Evolutionary conservation across 208 protist species (phyloP).

Genomic region (Leptomonas pyrrhocoris): DNA sequence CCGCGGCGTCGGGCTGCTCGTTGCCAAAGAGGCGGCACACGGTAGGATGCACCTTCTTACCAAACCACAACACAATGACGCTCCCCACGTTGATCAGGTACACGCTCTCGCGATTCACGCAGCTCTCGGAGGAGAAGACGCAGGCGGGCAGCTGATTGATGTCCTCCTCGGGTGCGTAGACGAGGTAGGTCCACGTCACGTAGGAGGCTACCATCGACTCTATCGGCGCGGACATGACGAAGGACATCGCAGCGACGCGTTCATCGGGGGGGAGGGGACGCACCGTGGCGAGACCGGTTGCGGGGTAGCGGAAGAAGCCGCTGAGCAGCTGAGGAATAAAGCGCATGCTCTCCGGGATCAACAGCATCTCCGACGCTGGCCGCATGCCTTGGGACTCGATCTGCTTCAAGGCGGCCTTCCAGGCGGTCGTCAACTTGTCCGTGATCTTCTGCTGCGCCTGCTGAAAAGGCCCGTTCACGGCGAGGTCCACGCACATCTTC

Average conservation of each 20-base stretch:
- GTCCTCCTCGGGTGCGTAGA: constrained; percentile 63
- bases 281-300: constrained; percentile 51
- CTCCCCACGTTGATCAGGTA: constrained; percentile 65
- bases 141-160: constrained; percentile 52
- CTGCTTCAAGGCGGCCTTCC: constrained; percentile 49
- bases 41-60: constrained; percentile 43
- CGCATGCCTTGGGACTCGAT: constrained; percentile 52
- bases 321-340: constrained; percentile 83
- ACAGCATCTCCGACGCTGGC: constrained; percentile 43
- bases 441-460: constrained; percentile 69
- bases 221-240: constrained; percentile 68
- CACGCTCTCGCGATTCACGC: constrained; percentile 60
- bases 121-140: constrained; percentile 64
- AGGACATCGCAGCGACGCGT: constrained; percentile 71
- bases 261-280: constrained; percentile 64
- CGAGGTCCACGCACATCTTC: constrained; percentile 76
- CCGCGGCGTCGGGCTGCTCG: constrained; percentile 22
- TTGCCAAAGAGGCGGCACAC: constrained; percentile 60
- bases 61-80: constrained; percentile 80
- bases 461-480: constrained; percentile 53
- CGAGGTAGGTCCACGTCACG: constrained; percentile 71
- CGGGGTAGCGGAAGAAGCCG: constrained; percentile 73
- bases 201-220: constrained; percentile 72
- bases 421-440: constrained; percentile 54
- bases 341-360: constrained; percentile 71